Evolutionary conservation across 441 rosid species (phyloP), one percentile per base, ranked within the genome.

Genomic region (Hura crepitans): DNA sequence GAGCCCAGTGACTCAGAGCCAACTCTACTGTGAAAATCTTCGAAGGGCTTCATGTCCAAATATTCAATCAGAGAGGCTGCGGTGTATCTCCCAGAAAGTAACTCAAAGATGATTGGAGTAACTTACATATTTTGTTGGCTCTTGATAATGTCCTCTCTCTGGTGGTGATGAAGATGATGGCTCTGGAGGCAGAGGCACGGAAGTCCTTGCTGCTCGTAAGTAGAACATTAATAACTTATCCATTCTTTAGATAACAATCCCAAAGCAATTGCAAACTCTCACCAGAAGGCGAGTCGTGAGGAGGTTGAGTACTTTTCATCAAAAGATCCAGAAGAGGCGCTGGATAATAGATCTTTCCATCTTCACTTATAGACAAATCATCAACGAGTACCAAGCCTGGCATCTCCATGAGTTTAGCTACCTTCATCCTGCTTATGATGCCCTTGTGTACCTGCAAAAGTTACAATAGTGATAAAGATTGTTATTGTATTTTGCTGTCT

Each of bases 261-360:
- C n/a, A 65, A 61, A 68, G 68, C 63, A 74, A 49, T 59, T 56
- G 57, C 62, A 71, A 78, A 73, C 65, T 65, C 80, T 77, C 66
- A 89, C 96, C 90, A 69, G 92, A 79, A 78, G 92, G 81, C 14
- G 87, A 85, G 70, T 83, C 84, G 57, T 84, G 87, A 35, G 53
- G 82, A 78, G 78, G 83, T 46, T 75, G 85, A 47, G 78, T 83
- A 78, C 85, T 81, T 84, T 75, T 86, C 61, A 35, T 81, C 95
- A 96, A 91, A 50, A 87, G 85, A 79, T 87, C 82, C 66, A 83
- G 51, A 27, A 94, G 89, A 61, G 89, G 82, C 62, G 78, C 82
- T 37, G 96, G 96, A 79, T 94, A 92, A 69, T 82, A 65, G 49
- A 80, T 66, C 15, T 79, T 78, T 78, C 77, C 56, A 58, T 70